These are phyloP conservation scores for Neonectria hederae DNA, from an alignment of 2,329 filamentous ascomycete species.

Conservation along the genomic window DNA sequence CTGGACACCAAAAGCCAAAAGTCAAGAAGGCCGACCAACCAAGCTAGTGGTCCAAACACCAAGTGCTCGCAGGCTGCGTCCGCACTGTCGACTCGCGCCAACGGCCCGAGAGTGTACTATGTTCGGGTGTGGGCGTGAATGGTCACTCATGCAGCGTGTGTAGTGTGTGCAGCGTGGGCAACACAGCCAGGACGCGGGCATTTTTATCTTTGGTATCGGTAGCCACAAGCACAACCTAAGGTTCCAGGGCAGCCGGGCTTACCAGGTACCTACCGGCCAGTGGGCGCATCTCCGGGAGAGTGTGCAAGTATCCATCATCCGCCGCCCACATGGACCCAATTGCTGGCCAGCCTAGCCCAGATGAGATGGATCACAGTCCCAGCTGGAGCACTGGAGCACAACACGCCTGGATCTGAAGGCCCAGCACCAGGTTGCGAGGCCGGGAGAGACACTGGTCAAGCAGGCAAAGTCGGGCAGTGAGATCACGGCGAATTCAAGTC, in stretches of 20 bases:
- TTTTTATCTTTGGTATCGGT: constrained; percentile 25
- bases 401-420: constrained; percentile 18
- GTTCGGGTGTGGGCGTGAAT: constrained; percentile 22
- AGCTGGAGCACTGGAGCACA: background rate
- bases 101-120: constrained; percentile 39
- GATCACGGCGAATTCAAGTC: constrained; percentile 9
- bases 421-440: constrained; percentile 6
- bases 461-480: background rate
- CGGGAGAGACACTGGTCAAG: background rate
- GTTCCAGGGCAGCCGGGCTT: constrained; percentile 7
- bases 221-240: constrained; percentile 15
- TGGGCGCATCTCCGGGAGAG: constrained; percentile 1
- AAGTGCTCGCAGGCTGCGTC: constrained; percentile 34
- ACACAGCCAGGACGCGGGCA: constrained; percentile 22
- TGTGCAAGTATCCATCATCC: constrained; percentile 15
- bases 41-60: constrained; percentile 35
- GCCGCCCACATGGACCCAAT: constrained; percentile 16
- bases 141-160: constrained; percentile 27
- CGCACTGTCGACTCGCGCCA: constrained; percentile 41
- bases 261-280: constrained; percentile 10
- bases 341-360: constrained; percentile 14
- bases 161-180: constrained; percentile 27
- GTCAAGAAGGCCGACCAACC: constrained; percentile 31
- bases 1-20: constrained; percentile 32
- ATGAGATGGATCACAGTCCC: constrained; percentile 4